These are phyloP conservation scores for Lentithecium fluviatile DNA, from an alignment of 495 filamentous ascomycete genomes.

Conservation along the genomic window DNA sequence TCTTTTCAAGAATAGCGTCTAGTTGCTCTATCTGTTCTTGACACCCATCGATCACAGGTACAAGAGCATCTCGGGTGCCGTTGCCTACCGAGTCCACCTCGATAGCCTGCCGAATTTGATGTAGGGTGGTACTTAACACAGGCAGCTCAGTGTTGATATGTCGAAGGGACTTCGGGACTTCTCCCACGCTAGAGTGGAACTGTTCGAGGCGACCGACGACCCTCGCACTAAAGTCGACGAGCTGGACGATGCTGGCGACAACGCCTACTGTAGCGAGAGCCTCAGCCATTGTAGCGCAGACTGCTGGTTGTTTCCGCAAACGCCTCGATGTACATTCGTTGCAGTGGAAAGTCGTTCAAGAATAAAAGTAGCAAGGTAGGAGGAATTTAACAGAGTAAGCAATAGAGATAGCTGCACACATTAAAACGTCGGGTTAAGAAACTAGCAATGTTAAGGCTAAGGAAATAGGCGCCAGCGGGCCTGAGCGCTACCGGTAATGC, in stretches of 20 bases:
- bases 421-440: too few relatives aligned
- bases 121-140: conserved; percentile 36
- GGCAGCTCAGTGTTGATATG: conserved; percentile 41
- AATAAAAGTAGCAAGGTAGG: too few relatives aligned
- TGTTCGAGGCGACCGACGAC: conserved; percentile 41
- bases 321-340: too few relatives aligned
- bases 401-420: too few relatives aligned
- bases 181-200: conserved; percentile 29
- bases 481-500: too few relatives aligned
- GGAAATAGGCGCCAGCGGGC: too few relatives aligned
- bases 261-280: conserved; percentile 41
- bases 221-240: conserved; percentile 43
- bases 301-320: too few relatives aligned
- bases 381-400: too few relatives aligned
- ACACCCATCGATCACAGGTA: conserved; percentile 35
- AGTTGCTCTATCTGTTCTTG: not conserved
- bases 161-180: conserved; percentile 39
- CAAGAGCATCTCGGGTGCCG: conserved; percentile 28
- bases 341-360: too few relatives aligned
- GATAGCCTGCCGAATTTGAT: conserved; percentile 31
- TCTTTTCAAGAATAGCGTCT: not conserved
- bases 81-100: conserved; percentile 22
- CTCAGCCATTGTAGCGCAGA: conserved; percentile 39
- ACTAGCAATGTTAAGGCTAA: too few relatives aligned
- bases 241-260: conserved; percentile 40